A percentile compares a stretch with the other conserved stretches of the same genome.
phyloP scores from a whole-genome alignment of 108 stramenopile genomes.

The Cyclotella cryptica region DNA sequence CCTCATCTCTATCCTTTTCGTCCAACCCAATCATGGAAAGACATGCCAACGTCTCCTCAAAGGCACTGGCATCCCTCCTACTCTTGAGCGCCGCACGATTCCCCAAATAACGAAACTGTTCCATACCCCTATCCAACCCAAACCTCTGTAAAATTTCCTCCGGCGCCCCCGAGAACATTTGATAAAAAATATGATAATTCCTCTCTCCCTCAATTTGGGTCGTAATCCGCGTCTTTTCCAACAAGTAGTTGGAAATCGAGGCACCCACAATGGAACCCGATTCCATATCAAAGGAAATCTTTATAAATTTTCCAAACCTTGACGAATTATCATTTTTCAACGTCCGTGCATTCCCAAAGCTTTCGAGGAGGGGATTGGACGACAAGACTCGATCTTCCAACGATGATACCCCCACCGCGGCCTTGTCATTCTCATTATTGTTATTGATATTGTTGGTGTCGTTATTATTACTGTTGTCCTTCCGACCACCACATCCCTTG shows the following conservation, averaged over 20 bases:
- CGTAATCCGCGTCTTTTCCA: slow-evolving; percentile 95
- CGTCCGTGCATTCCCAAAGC: slow-evolving; percentile 91
- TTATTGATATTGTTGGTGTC: slow-evolving; percentile 8
- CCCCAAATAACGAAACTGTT: slow-evolving; percentile 73
- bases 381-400: slow-evolving; percentile 90
- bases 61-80: slow-evolving; percentile 62
- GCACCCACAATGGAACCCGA: slow-evolving; percentile 83
- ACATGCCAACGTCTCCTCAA: slow-evolving; percentile 76
- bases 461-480: neutral
- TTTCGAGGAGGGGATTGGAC: slow-evolving; percentile 93
- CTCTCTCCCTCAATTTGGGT: slow-evolving; percentile 92
- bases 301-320: slow-evolving; percentile 96
- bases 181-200: slow-evolving; percentile 99
- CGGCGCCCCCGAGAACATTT: slow-evolving; percentile 79
- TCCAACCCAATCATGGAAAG: slow-evolving; percentile 70
- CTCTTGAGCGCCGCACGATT: slow-evolving; percentile 53
- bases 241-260: slow-evolving; percentile 86
- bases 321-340: slow-evolving; percentile 91
- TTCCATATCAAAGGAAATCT: slow-evolving; percentile 78
- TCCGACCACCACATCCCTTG: slow-evolving; percentile 15
- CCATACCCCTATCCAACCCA: slow-evolving; percentile 59
- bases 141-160: slow-evolving; percentile 63
- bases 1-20: slow-evolving; percentile 58
- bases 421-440: slow-evolving; percentile 28
- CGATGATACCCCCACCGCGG: slow-evolving; percentile 52